A percentile compares a stretch with the other conserved stretches of the same genome.
phyloP scores from a whole-genome alignment of 73 alveolate species.

The Tetrahymena elliotti region DNA sequence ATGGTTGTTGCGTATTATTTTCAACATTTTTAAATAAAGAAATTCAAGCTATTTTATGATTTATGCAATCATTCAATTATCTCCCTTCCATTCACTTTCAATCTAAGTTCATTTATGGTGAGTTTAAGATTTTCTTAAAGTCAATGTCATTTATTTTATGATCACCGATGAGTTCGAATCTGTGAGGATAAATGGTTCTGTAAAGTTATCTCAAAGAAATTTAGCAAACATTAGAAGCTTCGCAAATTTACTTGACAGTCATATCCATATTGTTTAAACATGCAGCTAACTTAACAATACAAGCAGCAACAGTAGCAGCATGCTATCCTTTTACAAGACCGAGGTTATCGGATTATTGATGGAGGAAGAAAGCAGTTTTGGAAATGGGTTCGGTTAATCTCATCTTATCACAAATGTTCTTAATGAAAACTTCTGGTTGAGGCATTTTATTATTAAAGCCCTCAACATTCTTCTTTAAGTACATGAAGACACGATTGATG shows the following conservation, averaged over 20 bases:
- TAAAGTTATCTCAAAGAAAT: background rate
- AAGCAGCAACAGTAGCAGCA: background rate
- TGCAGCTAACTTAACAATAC: background rate
- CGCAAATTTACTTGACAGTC: background rate
- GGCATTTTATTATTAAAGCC: background rate
- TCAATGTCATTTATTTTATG: background rate
- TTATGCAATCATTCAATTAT: too few species aligned
- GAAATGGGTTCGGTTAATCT: background rate
- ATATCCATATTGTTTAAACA: background rate
- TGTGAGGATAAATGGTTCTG: background rate
- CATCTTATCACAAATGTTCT: background rate
- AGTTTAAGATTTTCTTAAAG: background rate
- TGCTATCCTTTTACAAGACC: background rate
- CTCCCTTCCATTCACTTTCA: background rate
- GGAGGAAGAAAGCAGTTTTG: background rate
- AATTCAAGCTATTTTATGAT: too few species aligned
- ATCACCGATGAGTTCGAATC: background rate
- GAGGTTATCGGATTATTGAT: background rate
- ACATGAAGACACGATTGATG: background rate
- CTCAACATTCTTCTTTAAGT: background rate
- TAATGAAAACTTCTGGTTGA: background rate
- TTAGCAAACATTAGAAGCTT: background rate
- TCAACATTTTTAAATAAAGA: background rate
- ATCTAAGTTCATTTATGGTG: background rate
- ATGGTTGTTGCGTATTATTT: background rate